Percentiles rank a stretch among this genome's conserved stretches.
These are phyloP conservation scores for Porphyrellus cyaneotinctus DNA, from an alignment of 768 basidiomycete species.

Conservation along the genomic window DNA sequence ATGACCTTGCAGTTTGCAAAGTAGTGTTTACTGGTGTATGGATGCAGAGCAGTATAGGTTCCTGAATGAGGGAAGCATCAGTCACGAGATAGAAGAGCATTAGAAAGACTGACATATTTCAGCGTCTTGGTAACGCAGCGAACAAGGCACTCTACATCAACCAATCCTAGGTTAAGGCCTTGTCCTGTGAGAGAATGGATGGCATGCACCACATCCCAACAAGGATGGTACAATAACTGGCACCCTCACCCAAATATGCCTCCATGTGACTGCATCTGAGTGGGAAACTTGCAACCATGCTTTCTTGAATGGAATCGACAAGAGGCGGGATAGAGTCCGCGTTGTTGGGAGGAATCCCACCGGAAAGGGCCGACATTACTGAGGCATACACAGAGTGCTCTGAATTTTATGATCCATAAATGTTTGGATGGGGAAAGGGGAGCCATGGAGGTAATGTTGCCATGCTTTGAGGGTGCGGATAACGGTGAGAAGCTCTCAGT, in stretches of 20 bases:
- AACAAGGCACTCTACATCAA: constrained; percentile 72
- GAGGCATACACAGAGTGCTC: constrained; percentile 61
- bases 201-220: constrained; percentile 94
- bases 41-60: constrained; percentile 65
- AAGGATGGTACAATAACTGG: constrained; percentile 69
- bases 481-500: too few species aligned
- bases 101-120: constrained; percentile 42
- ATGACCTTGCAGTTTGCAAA: constrained; percentile 82
- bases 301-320: constrained; percentile 65
- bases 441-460: too few species aligned
- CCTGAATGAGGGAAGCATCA: constrained; percentile 39
- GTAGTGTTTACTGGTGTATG: constrained; percentile 81
- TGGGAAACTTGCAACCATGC: too few species aligned
- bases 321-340: constrained; percentile 69
- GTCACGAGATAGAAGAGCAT: not conserved
- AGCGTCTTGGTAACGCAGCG: constrained; percentile 58
- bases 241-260: constrained; percentile 73
- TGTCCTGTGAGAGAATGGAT: constrained; percentile 44
- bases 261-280: constrained; percentile 84
- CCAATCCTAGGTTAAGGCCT: constrained; percentile 91
- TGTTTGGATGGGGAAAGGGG: too few species aligned
- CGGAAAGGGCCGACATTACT: constrained; percentile 29
- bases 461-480: too few species aligned
- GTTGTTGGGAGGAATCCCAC: constrained; percentile 56
- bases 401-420: too few species aligned